Conservation (phyloP, 202 grass and related monocot species). For the Schoenoplectus tabernaemontani region DNA sequence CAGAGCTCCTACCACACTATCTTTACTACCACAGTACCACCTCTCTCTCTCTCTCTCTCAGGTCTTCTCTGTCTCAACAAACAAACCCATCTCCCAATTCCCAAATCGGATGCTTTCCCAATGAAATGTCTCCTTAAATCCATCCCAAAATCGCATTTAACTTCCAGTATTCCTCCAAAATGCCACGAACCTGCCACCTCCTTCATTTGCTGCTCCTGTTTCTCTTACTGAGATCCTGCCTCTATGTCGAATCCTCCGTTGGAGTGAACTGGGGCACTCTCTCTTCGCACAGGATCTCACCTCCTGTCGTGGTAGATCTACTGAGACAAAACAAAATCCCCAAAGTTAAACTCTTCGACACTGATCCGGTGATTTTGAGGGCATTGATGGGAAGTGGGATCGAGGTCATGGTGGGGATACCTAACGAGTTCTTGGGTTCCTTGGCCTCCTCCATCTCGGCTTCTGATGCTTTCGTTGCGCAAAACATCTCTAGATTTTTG, state of each 20-base stretch:
- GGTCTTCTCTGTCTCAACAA: not conserved
- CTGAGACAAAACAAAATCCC: constrained; percentile 56
- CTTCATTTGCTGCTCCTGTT: not conserved
- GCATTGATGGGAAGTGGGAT: constrained; percentile 71
- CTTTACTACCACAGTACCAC: not conserved
- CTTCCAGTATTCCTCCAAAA: constrained; percentile 8
- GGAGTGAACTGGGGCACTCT: constrained; percentile 93
- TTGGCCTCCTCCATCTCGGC: constrained; percentile 40
- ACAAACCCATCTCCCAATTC: constrained; percentile 29
- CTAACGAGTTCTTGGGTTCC: constrained; percentile 44
- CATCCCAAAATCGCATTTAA: not conserved
- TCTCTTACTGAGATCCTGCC: constrained; percentile 9
- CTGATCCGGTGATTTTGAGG: constrained; percentile 45
- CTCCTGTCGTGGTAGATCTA: constrained; percentile 58
- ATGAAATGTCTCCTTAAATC: constrained; percentile 6
- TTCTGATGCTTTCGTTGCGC: constrained; percentile 53
- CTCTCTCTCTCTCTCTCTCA: no score
- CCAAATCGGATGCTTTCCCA: not conserved
- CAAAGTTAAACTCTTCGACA: constrained; percentile 82
- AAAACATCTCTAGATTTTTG: constrained; percentile 70
- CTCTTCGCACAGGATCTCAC: constrained; percentile 51
- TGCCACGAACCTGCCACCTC: not conserved
- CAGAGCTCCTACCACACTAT: constrained; percentile 20
- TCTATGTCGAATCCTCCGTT: constrained; percentile 41
- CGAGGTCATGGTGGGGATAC: constrained; percentile 67